A percentile compares a stretch with the other conserved stretches of the same genome.
These are phyloP conservation scores for Cercospora brassicicola DNA, from an alignment of 2,329 filamentous ascomycete species.

Conservation along the genomic window DNA sequence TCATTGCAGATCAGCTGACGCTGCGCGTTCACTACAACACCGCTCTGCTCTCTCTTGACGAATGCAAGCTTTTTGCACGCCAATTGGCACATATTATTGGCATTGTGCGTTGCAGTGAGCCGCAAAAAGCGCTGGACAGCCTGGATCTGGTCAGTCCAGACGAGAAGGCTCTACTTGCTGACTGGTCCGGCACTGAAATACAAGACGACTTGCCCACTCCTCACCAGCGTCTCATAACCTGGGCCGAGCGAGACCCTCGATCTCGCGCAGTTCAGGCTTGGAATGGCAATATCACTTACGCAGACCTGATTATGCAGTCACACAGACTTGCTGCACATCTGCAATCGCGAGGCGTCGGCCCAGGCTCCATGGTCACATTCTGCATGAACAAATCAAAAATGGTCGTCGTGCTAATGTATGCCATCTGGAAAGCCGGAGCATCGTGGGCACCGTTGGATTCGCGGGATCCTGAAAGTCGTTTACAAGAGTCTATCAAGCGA, in stretches of 20 bases:
- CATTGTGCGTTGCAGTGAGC: not conserved
- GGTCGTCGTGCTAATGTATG: not conserved
- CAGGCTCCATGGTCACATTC: not conserved
- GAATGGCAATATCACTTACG: not conserved
- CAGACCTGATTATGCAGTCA: not conserved
- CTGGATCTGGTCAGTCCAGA: not conserved
- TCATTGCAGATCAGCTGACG: not conserved
- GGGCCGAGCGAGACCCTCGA: not conserved
- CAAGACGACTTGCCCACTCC: not conserved
- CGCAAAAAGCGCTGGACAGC: not conserved
- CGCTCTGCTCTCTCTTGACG: not conserved
- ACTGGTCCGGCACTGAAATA: not conserved
- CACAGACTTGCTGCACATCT: not conserved
- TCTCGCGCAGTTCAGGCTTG: not conserved
- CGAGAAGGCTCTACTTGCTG: not conserved
- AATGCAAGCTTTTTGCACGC: not conserved
- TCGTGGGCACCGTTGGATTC: not conserved
- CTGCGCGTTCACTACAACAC: not conserved
- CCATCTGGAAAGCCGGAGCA: not conserved
- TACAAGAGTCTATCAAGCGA: not conserved
- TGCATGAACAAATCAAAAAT: not conserved
- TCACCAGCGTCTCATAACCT: not conserved
- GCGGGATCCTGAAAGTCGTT: not conserved
- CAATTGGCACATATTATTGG: not conserved
- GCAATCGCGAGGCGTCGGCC: not conserved